Evolutionary conservation across 2,329 filamentous ascomycete genomes (phyloP), one percentile per base, ranked within the genome.

Genomic region (Laburnicola sp.): DNA sequence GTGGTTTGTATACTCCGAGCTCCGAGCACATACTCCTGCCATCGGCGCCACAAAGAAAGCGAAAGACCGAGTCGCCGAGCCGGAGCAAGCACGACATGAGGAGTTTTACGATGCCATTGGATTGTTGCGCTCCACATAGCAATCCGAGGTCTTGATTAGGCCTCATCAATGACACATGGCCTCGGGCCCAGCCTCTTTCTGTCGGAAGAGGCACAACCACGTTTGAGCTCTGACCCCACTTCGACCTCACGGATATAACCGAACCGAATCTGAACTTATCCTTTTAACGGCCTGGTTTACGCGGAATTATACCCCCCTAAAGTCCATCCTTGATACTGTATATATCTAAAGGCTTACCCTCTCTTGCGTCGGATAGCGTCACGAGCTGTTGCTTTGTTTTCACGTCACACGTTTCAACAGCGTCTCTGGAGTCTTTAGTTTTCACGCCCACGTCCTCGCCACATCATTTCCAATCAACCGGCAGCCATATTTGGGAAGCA

Each of bases 361-460:
- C 3, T n/a, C 21, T 34, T 37, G 4, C 32, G 10, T 45, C 43
- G 37, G 16, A 16, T 16, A 16, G 16, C 34, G 32, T 37, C 25
- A 30, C 25, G 25, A 9, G 31, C n/a, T 11, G 5, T 21, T 5
- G 22, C 37, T 34, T 8, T 26, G 10, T 10, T 30, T 16, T 16
- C 16, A 16, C 31, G 4, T 10, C 11, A 30, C n/a, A 45, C 43
- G 34, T 45, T 45, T 45, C 43, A 45, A 45, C 43, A 37, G 37
- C 43, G 43, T 30, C 26, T 30, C 6, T 22, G 16, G 16, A 16
- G 16, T 1, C 16, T 16, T 16, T 16, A 16, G 16, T 16, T 16
- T 16, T 16, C 16, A 16, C 16, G 16, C 16, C 16, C 16, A 16
- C 16, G 16, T 16, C 16, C 16, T 16, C 16, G 16, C 16, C 16